These are phyloP conservation scores for Ophidiomyces ophidiicola DNA, from an alignment of 2,329 filamentous ascomycete species.

Conservation along the genomic window DNA sequence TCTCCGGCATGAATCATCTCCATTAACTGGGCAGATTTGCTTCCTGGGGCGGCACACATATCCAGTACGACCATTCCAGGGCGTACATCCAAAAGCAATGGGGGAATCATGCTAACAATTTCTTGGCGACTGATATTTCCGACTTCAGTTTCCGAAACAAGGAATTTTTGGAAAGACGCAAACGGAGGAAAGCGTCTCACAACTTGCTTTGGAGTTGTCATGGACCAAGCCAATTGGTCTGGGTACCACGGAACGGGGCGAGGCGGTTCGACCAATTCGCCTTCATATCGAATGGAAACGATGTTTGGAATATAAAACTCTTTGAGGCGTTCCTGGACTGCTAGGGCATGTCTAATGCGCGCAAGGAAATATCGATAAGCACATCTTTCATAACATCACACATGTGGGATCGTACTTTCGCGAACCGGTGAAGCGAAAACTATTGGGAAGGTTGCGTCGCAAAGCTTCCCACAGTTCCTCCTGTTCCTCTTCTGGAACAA, in stretches of 20 bases:
- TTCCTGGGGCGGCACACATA: slow-evolving; percentile 91
- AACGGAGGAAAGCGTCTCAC: slow-evolving; percentile 90
- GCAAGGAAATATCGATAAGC: slow-evolving; percentile 1
- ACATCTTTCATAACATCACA: not conserved
- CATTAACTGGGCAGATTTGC: slow-evolving; percentile 88
- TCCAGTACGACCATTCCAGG: slow-evolving; percentile 90
- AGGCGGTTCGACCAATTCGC: slow-evolving; percentile 67
- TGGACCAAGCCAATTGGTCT: slow-evolving; percentile 88
- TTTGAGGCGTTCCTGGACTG: slow-evolving; percentile 78
- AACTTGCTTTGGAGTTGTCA: slow-evolving; percentile 95
- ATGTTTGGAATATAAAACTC: slow-evolving; percentile 86
- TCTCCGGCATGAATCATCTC: slow-evolving; percentile 91
- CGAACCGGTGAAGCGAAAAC: slow-evolving; percentile 92
- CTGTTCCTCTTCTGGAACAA: slow-evolving; percentile 66
- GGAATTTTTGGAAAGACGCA: slow-evolving; percentile 89
- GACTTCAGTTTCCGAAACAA: slow-evolving; percentile 92
- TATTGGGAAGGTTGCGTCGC: slow-evolving; percentile 80
- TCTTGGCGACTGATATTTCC: slow-evolving; percentile 97
- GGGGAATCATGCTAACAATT: slow-evolving; percentile 97
- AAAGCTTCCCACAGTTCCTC: slow-evolving; percentile 73
- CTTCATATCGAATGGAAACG: slow-evolving; percentile 71
- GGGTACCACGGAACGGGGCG: slow-evolving; percentile 82
- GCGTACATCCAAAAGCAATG: slow-evolving; percentile 77
- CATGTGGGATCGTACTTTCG: slow-evolving; percentile 52
- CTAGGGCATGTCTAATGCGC: slow-evolving; percentile 64